Evolutionary conservation across 1,139 yeast genomes (phyloP).

Genomic region (Scheffersomyces stambukii): DNA sequence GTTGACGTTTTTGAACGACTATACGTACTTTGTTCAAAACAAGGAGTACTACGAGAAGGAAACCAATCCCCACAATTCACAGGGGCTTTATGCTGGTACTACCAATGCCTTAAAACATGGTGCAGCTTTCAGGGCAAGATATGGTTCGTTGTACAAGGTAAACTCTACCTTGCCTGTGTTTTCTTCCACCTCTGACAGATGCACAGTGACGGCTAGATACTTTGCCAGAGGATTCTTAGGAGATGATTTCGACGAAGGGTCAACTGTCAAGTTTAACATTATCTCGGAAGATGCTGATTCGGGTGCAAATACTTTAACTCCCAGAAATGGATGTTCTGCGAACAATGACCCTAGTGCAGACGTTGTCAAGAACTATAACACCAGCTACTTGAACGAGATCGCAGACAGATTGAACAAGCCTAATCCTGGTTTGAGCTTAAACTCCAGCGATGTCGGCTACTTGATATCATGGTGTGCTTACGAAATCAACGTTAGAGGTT

Average conservation of each 20-base stretch:
- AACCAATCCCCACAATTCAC: slow-evolving; percentile 24
- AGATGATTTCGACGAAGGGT: slow-evolving; percentile 16
- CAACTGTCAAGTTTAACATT: slow-evolving; percentile 19
- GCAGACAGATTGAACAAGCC: slow-evolving; percentile 31
- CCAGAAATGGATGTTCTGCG: slow-evolving; percentile 19
- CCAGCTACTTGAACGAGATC: slow-evolving; percentile 31
- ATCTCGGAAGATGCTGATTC: slow-evolving; percentile 21
- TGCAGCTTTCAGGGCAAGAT: slow-evolving; percentile 28
- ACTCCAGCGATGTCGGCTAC: slow-evolving; percentile 34
- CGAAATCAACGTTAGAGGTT: slow-evolving; percentile 50
- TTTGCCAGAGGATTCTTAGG: slow-evolving; percentile 34
- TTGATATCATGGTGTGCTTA: slow-evolving; percentile 49
- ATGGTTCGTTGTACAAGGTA: slow-evolving; percentile 22
- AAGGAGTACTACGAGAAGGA: slow-evolving; percentile 25
- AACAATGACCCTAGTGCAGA: slow-evolving; percentile 4
- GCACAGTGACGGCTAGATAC: slow-evolving; percentile 25
- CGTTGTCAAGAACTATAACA: slow-evolving; percentile 8
- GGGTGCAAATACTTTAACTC: slow-evolving; percentile 38
- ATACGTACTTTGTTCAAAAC: slow-evolving; percentile 28
- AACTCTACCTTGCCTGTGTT: slow-evolving; percentile 26
- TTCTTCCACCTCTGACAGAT: slow-evolving; percentile 29
- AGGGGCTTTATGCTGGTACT: slow-evolving; percentile 27
- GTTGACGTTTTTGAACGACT: slow-evolving; percentile 29
- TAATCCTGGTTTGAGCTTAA: slow-evolving; percentile 31
- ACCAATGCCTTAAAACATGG: slow-evolving; percentile 33